A percentile compares a stretch with the other conserved stretches of the same genome.
These are phyloP conservation scores for Magnaporthiopsis rhizophila DNA, from an alignment of 2,329 filamentous ascomycete genomes.

Conservation along the genomic window DNA sequence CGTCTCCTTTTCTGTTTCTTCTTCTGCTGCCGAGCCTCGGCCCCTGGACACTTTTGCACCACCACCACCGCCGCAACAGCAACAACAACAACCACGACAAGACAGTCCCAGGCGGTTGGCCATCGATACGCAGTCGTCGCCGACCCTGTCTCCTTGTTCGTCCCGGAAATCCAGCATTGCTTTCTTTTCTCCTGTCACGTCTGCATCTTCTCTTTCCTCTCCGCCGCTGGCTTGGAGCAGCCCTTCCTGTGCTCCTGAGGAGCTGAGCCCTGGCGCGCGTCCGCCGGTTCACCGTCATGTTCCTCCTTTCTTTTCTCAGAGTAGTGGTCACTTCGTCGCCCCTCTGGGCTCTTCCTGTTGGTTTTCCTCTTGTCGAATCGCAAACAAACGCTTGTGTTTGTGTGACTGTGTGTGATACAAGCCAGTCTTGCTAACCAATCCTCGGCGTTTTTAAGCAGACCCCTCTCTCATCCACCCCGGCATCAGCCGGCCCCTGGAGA, in stretches of 20 bases:
- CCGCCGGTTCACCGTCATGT: constrained; percentile 20
- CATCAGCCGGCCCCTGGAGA: constrained; percentile 37
- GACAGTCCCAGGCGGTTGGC: constrained; percentile 12
- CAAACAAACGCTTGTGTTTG: constrained; percentile 1
- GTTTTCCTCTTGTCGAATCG: constrained; percentile 33
- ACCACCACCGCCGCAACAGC: background rate
- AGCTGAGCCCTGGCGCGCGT: constrained; percentile 15
- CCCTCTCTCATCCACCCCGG: constrained; percentile 50
- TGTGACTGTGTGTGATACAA: background rate
- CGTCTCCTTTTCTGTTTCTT: constrained; percentile 18
- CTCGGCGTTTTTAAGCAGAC: constrained; percentile 29
- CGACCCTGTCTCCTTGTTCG: constrained; percentile 18
- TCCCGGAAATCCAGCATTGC: constrained; percentile 21
- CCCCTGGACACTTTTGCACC: constrained; percentile 10
- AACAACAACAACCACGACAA: background rate
- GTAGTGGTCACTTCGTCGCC: constrained; percentile 43
- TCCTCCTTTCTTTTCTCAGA: constrained; percentile 44
- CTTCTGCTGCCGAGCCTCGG: constrained; percentile 15
- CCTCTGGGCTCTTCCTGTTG: constrained; percentile 44
- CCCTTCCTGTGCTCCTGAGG: constrained; percentile 15
- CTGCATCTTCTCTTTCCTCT: constrained; percentile 25
- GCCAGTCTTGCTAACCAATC: constrained; percentile 25
- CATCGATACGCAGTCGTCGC: constrained; percentile 22
- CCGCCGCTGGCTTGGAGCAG: constrained; percentile 21
- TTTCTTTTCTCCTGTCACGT: constrained; percentile 22